These are phyloP conservation scores for Neurospora sp. DNA, from an alignment of 495 filamentous ascomycete genomes.

Conservation along the genomic window DNA sequence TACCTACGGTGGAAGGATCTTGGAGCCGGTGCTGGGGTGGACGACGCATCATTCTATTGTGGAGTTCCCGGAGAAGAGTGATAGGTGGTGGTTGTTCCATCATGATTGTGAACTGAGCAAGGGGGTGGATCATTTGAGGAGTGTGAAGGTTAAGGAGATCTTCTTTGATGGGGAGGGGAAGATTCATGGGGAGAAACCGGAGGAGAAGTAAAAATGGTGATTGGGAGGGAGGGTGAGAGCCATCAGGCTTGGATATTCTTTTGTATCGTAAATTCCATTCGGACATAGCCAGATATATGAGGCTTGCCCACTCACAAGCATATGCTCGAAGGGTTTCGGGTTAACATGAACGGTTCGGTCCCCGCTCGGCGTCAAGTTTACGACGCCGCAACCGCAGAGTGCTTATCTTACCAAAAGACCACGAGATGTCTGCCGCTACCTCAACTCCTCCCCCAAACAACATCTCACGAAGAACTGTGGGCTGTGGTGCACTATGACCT, in stretches of 20 bases:
- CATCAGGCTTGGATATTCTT: neutral
- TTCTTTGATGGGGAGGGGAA: conserved; percentile 54
- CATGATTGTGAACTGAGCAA: conserved; percentile 56
- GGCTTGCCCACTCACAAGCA: neutral
- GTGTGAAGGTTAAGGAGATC: conserved; percentile 62
- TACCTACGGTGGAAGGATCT: conserved; percentile 55
- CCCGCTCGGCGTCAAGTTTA: neutral
- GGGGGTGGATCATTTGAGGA: conserved; percentile 55
- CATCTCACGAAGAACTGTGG: neutral
- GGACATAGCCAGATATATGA: neutral
- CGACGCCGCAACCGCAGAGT: neutral
- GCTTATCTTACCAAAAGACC: neutral
- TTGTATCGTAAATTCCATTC: neutral
- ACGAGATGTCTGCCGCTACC: too few relatives aligned
- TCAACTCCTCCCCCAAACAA: neutral
- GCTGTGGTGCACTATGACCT: too few relatives aligned
- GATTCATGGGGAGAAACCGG: conserved; percentile 37
- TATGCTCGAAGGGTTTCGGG: neutral
- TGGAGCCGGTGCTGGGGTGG: conserved; percentile 69
- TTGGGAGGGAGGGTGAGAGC: neutral
- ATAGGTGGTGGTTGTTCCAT: conserved; percentile 62
- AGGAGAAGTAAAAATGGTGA: neutral
- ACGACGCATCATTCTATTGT: conserved; percentile 73
- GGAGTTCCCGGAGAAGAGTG: conserved; percentile 43
- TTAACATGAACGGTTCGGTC: neutral